Conservation (phyloP, 2,329 filamentous ascomycete genomes). For the Penicillium sp. region DNA sequence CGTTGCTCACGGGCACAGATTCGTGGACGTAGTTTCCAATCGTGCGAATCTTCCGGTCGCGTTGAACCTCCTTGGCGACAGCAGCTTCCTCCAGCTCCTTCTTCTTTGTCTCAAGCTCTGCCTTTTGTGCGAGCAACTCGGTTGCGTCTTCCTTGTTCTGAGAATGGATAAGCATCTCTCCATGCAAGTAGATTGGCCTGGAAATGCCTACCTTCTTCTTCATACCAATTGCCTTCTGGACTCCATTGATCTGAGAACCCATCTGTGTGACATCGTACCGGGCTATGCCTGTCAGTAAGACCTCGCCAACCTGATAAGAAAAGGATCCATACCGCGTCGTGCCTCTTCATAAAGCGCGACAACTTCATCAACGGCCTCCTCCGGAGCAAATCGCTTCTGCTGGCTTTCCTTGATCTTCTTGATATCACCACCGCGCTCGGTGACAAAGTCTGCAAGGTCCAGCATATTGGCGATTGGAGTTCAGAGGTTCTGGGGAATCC, state of each 20-base stretch:
- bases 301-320: neutral
- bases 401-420: constrained; percentile 92
- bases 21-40: constrained; percentile 93
- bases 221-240: constrained; percentile 83
- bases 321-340: constrained; percentile 60
- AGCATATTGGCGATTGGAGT: constrained; percentile 54
- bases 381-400: constrained; percentile 72
- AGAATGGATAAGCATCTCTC: constrained; percentile 5
- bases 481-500: neutral
- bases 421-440: constrained; percentile 85
- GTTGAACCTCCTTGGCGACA: constrained; percentile 67
- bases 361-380: constrained; percentile 85
- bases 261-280: constrained; percentile 78
- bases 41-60: constrained; percentile 75
- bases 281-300: constrained; percentile 41
- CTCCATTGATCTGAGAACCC: constrained; percentile 78
- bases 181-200: neutral
- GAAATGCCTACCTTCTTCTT: constrained; percentile 72
- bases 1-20: constrained; percentile 76
- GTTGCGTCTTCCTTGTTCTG: constrained; percentile 82
- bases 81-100: constrained; percentile 73
- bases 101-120: constrained; percentile 74
- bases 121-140: constrained; percentile 75
- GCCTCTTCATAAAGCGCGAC: constrained; percentile 84
- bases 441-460: constrained; percentile 74